phyloP scores from a whole-genome alignment of 257 asterid genomes.

The Linderniella brevidens region DNA sequence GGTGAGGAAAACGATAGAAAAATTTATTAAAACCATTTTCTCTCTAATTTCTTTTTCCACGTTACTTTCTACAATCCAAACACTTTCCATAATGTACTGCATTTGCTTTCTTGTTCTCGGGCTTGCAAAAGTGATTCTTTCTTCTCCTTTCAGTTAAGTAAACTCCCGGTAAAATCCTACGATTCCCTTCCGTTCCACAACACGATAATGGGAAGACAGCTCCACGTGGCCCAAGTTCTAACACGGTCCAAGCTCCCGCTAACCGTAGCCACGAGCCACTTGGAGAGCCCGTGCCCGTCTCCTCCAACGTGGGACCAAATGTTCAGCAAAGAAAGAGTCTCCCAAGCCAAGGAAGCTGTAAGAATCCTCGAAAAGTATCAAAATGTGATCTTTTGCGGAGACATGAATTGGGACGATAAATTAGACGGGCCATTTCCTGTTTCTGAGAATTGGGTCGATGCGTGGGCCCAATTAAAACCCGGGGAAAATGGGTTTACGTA shows the following conservation, averaged over 20 bases:
- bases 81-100: no score
- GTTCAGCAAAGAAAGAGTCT: slow-evolving; percentile 83
- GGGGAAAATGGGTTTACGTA: slow-evolving; percentile 73
- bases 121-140: no score
- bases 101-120: no score
- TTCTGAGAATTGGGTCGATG: slow-evolving; percentile 66
- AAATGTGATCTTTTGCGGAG: slow-evolving; percentile 81
- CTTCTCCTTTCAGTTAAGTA: slow-evolving; percentile 32
- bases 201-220: slow-evolving; percentile 73
- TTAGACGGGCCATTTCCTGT: slow-evolving; percentile 70
- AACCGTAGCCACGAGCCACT: slow-evolving; percentile 76
- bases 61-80: no score
- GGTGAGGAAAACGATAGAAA: no score
- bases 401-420: slow-evolving; percentile 95
- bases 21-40: no score
- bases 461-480: slow-evolving; percentile 62
- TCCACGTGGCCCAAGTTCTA: slow-evolving; percentile 52
- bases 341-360: slow-evolving; percentile 74
- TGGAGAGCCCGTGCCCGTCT: slow-evolving; percentile 81
- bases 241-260: slow-evolving; percentile 23
- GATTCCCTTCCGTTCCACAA: slow-evolving; percentile 47
- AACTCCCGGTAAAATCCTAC: slow-evolving; percentile 58
- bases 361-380: slow-evolving; percentile 29
- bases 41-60: no score
- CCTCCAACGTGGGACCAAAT: slow-evolving; percentile 96